Evolutionary conservation across 1,284 basidiomycete genomes (phyloP), one percentile per base, ranked within the genome.

Genomic region (Ganoderma leucocontextum): DNA sequence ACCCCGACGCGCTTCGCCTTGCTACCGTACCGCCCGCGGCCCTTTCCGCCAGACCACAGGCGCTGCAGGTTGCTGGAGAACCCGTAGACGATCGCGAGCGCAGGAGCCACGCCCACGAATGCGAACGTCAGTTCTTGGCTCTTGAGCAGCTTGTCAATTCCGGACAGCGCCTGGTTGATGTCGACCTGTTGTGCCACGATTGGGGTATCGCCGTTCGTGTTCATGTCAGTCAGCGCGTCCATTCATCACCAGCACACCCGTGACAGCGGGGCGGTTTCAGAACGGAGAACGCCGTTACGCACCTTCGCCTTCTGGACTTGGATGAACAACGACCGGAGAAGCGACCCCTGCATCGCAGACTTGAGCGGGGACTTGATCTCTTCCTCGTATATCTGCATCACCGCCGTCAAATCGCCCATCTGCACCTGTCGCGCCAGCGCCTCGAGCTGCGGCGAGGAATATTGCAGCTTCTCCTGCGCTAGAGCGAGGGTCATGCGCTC

Each of bases 291-390:
- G 63, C 33, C 9, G 10, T 52, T 5, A 52, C 47, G 22, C 12
- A 95, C 96, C 86, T 99, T 99, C 67, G 96, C 95, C 80, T 99
- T 99, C 77, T 99, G 97, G 1, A 98, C 87, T 78, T 99, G 97
- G 65, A 99, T 94, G 68, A 99, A 91, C 41, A 97, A 82, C 0
- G 95, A 92, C 49, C 97, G 88, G 35, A 99, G 83, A 15, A 99
- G 86, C 15, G 92, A 93, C 5, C 97, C 97, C 3, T 86, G 83
- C 7, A 99, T 70, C 4, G 91, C 94, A 38, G 94, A 95, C 74
- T 88, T 91, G 66, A 99, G 77, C 0, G 97, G 98, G 29, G 83
- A 87, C 80, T 91, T 93, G 81, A 99, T 95, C 75, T 99, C 96
- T 71, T 92, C 87, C 82, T 99, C 97, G 78, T 98, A 99, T 12